Conservation (phyloP, 331 rosid species). For the Erythrophleum ivorense region DNA sequence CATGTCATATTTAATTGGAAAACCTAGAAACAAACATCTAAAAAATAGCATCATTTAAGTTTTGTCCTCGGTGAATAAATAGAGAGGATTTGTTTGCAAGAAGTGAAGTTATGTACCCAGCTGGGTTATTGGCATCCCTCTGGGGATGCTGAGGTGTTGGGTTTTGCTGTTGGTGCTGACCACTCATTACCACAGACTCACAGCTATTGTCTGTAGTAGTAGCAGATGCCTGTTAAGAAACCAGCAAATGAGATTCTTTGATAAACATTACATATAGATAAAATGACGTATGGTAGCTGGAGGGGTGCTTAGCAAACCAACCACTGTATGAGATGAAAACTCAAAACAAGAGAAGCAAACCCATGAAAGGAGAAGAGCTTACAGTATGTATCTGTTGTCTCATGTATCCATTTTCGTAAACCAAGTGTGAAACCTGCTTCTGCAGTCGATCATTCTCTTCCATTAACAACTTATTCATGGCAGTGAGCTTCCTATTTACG, state of each 20-base stretch:
- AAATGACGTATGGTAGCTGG: too few species aligned
- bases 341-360: not conserved
- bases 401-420: conserved; percentile 92
- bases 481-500: conserved; percentile 83
- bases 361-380: conserved; percentile 7
- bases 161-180: conserved; percentile 98
- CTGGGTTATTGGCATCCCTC: conserved; percentile 98
- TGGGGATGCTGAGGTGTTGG: conserved; percentile 94
- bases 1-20: not conserved
- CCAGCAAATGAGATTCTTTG: not conserved
- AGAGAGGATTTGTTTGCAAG: not conserved
- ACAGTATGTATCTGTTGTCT: conserved; percentile 79
- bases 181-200: conserved; percentile 99
- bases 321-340: not conserved
- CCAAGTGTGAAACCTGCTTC: conserved; percentile 96
- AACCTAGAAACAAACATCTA: not conserved
- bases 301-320: not conserved
- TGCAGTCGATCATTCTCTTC: conserved; percentile 98
- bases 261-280: not conserved
- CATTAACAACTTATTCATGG: conserved; percentile 93
- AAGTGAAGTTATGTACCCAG: conserved; percentile 62
- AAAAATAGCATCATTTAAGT: not conserved
- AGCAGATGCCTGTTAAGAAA: conserved; percentile 66
- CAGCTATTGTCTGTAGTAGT: conserved; percentile 97
- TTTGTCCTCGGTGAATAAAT: not conserved